phyloP scores from a whole-genome alignment of 805 yeast species.

The Monosporozyma siamensis region DNA sequence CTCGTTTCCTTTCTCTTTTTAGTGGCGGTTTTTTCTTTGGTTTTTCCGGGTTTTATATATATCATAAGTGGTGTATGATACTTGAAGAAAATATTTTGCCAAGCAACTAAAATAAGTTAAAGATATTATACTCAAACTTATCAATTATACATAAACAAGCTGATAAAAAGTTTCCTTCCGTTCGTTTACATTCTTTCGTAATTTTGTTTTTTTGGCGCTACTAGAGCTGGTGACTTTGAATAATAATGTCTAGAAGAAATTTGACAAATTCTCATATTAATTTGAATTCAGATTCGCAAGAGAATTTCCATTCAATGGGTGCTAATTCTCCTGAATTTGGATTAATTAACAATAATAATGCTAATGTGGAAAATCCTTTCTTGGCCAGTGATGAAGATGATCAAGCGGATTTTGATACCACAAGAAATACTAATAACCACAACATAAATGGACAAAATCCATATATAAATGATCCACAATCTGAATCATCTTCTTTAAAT shows the following conservation, averaged over 20 bases:
- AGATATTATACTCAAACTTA: too few species aligned
- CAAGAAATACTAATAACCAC: neutral
- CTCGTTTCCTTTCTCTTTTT: too few species aligned
- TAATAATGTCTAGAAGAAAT: conserved; percentile 26
- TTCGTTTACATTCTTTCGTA: neutral
- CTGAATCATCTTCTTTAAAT: conserved; percentile 4
- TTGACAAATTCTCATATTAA: conserved; percentile 7
- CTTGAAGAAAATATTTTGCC: too few species aligned
- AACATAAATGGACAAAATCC: neutral
- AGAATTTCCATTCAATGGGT: neutral
- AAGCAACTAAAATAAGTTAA: too few species aligned
- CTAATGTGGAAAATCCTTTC: conserved; percentile 8
- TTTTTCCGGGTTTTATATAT: too few species aligned
- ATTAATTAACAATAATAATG: neutral
- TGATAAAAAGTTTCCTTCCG: too few species aligned
- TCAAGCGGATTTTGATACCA: neutral
- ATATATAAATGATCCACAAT: neutral
- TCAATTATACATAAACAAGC: too few species aligned
- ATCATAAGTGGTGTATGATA: too few species aligned
- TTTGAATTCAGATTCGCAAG: conserved; percentile 11
- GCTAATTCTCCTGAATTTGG: neutral
- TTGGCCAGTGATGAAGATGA: conserved; percentile 12
- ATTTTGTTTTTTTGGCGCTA: too few species aligned
- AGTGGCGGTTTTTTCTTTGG: too few species aligned
- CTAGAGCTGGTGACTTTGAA: too few species aligned